Percentiles rank a stretch among this genome's conserved stretches.
phyloP scores from a whole-genome alignment of 1,139 yeast genomes.

The Suhomyces bokatorum region DNA sequence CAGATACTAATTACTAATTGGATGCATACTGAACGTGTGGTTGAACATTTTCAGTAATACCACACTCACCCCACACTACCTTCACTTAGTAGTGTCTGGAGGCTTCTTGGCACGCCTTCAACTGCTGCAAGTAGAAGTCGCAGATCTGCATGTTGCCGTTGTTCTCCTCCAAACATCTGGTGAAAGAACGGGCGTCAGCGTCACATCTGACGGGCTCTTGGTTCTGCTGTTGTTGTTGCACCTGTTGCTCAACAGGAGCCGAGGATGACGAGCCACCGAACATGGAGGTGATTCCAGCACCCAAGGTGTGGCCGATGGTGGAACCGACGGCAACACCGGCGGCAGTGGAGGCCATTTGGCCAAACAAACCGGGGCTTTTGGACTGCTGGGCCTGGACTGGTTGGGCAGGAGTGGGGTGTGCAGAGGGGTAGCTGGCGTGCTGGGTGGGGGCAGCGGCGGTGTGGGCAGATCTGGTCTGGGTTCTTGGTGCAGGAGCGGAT shows the following conservation, averaged over 20 bases:
- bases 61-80: neutral
- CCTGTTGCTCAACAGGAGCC: slow-evolving; percentile 46
- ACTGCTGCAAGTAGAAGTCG: slow-evolving; percentile 94
- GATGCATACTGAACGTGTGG: no score
- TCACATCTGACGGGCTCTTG: slow-evolving; percentile 73
- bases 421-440: slow-evolving; percentile 23
- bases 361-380: slow-evolving; percentile 78
- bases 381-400: slow-evolving; percentile 54
- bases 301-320: slow-evolving; percentile 92
- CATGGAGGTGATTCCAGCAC: slow-evolving; percentile 88
- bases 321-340: slow-evolving; percentile 99
- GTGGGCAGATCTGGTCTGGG: slow-evolving; percentile 71
- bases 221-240: slow-evolving; percentile 37
- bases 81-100: slow-evolving; percentile 66
- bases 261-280: slow-evolving; percentile 80
- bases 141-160: slow-evolving; percentile 95
- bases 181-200: slow-evolving; percentile 89
- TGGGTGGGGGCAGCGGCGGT: slow-evolving; percentile 64
- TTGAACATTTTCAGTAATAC: neutral
- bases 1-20: no score
- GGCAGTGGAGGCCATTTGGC: slow-evolving; percentile 98
- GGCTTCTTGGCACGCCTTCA: slow-evolving; percentile 96
- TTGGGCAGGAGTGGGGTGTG: slow-evolving; percentile 23
- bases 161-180: slow-evolving; percentile 92
- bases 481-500: slow-evolving; percentile 62